phyloP scores from a whole-genome alignment of 2,329 filamentous ascomycete species.

The Dothistroma pini region DNA sequence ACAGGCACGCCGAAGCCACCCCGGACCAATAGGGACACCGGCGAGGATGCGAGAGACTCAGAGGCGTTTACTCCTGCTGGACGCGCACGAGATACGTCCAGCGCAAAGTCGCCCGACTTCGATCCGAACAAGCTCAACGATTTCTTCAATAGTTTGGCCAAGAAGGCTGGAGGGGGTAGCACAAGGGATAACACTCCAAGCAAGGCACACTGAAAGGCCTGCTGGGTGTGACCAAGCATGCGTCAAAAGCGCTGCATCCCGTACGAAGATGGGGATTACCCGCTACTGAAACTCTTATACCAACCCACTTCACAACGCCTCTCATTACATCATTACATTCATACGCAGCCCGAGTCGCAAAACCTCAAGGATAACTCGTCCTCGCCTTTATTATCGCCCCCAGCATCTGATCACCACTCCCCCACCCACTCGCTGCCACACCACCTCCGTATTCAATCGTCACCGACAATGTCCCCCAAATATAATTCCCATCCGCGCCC shows the following conservation, averaged over 20 bases:
- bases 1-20: conserved; percentile 19
- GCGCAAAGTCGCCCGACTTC: conserved; percentile 2
- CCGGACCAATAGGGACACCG: conserved; percentile 13
- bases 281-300: too few species aligned
- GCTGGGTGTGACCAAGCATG: too few species aligned
- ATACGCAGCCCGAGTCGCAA: too few species aligned
- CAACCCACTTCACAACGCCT: too few species aligned
- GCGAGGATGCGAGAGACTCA: neutral
- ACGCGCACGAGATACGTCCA: neutral
- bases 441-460: conserved; percentile 10
- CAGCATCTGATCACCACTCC: conserved; percentile 11
- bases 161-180: conserved; percentile 1
- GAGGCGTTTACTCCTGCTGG: neutral
- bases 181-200: neutral
- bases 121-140: conserved; percentile 1
- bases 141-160: conserved; percentile 3
- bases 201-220: neutral
- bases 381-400: conserved; percentile 8
- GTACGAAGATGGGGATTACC: too few species aligned
- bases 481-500: conserved; percentile 4
- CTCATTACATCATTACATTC: too few species aligned
- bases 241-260: too few species aligned
- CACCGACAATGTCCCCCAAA: conserved; percentile 13
- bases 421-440: conserved; percentile 11
- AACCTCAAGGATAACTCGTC: conserved; percentile 9